Evolutionary conservation across 306 rosid genomes (phyloP), one percentile per base, ranked within the genome.

Genomic region (Rubus idaeus): DNA sequence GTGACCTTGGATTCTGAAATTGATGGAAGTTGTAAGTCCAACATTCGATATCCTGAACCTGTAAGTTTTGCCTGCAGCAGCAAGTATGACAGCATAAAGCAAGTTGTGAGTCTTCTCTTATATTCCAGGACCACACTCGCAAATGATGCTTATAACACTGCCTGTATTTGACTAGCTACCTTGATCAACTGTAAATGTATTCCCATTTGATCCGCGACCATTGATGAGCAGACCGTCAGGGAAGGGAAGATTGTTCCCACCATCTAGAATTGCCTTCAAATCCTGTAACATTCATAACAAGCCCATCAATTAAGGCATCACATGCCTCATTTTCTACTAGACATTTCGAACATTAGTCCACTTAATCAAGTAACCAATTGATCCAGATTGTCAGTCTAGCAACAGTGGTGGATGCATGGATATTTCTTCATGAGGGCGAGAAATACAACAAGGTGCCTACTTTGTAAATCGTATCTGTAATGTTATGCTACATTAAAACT

Each of bases 1-100:
- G 82, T 91, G 98, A 61, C 96, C 97, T 80, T 93, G 91, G 74
- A 93, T 88, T 85, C 98, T 88, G 76, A 93, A 87, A 75, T 93
- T 93, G 50, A 93, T 87, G 2, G 97, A 86, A 26, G 92, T 88
- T 49, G 87, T 76, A 49, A 91, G 80, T 60, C 98, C 98, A 77
- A 93, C 98, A 39, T 93, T 93, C 0, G 97, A 93, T 77, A 91
- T 90, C 46, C 97, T 68, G 49, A 93, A 84, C 76, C 98, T 85
- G 84, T 91, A 93, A 3, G 91, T 90, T 75, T 91, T 90, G 40
- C 98, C 98, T 93, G 85, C 71, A 52, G n/a, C 46, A 77, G 75
- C 74, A 79, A 84, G 47, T 67, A 79, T 47, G 21, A 75, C 65
- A 55, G 14, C n/a, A 61, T 70, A 68, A 68, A 17, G 37, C 71